Conservation (phyloP, 495 filamentous ascomycete genomes). For the Daldinia grandis region DNA sequence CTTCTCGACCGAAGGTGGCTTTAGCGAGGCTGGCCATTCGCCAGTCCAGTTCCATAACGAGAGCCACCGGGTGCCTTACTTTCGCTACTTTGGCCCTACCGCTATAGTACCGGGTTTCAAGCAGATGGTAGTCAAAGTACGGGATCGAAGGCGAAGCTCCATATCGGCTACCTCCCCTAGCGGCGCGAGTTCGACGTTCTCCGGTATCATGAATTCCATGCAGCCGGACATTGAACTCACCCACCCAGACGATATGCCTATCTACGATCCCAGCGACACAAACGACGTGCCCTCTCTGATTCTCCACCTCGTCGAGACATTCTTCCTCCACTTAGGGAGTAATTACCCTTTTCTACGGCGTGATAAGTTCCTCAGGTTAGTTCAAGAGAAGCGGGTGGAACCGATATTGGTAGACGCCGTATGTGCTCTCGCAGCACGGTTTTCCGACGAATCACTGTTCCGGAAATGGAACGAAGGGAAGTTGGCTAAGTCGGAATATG, state of each 20-base stretch:
- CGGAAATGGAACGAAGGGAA: conserved; percentile 64
- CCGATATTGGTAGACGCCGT: conserved; percentile 87
- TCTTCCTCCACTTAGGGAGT: conserved; percentile 80
- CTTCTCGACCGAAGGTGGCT: conserved; percentile 52
- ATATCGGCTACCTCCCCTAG: conserved; percentile 55
- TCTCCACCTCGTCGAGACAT: conserved; percentile 75
- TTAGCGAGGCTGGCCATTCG: conserved; percentile 53
- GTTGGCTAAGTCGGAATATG: conserved; percentile 65
- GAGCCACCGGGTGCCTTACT: conserved; percentile 80
- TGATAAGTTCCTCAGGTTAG: conserved; percentile 70
- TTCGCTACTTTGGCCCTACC: conserved; percentile 86
- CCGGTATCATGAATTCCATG: conserved; percentile 39
- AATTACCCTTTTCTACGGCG: conserved; percentile 82
- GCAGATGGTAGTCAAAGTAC: conserved; percentile 84
- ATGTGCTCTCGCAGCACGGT: conserved; percentile 81
- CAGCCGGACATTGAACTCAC: conserved; percentile 58
- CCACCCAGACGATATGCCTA: conserved; percentile 72
- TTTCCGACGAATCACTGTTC: conserved; percentile 73
- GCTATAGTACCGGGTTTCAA: conserved; percentile 93
- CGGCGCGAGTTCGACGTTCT: conserved; percentile 39
- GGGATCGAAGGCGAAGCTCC: conserved; percentile 58
- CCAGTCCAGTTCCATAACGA: conserved; percentile 57
- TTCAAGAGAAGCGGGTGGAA: conserved; percentile 81
- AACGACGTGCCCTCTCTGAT: conserved; percentile 75
- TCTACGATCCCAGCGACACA: conserved; percentile 77